These are phyloP conservation scores for Fusarium beomiforme DNA, from an alignment of 2,329 filamentous ascomycete genomes.

Conservation along the genomic window DNA sequence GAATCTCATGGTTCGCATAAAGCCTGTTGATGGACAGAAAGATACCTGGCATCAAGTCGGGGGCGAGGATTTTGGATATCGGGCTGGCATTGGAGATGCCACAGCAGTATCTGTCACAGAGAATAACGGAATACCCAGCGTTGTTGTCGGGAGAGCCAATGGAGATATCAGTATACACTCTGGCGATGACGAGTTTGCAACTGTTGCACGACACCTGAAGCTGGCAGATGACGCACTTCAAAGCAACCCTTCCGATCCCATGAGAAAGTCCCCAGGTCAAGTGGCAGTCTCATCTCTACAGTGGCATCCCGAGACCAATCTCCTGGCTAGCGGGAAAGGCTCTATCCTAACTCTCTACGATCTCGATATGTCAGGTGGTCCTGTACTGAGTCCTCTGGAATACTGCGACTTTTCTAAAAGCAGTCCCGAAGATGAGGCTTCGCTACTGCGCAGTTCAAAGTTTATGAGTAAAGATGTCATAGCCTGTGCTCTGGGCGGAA, in stretches of 20 bases:
- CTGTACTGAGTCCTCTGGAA: conserved; percentile 29
- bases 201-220: conserved; percentile 38
- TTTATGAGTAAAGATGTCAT: conserved; percentile 58
- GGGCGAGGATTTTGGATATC: conserved; percentile 53
- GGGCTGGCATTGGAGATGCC: conserved; percentile 59
- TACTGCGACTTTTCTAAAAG: conserved; percentile 42
- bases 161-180: conserved; percentile 59
- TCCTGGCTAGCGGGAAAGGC: conserved; percentile 47
- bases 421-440: conserved; percentile 30
- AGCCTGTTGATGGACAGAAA: conserved; percentile 40
- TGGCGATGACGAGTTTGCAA: conserved; percentile 45
- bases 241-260: conserved; percentile 19
- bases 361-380: conserved; percentile 27
- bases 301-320: conserved; percentile 44
- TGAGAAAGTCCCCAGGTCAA: conserved; percentile 44
- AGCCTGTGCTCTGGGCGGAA: conserved; percentile 57
- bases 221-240: conserved; percentile 13
- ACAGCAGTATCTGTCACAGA: conserved; percentile 58
- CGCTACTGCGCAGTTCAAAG: conserved; percentile 50
- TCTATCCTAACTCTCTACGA: conserved; percentile 46
- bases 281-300: conserved; percentile 48
- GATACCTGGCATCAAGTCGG: conserved; percentile 51
- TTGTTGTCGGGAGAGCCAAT: conserved; percentile 61
- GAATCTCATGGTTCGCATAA: conserved; percentile 57
- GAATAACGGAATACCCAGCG: conserved; percentile 43